Percentiles rank a stretch among this genome's conserved stretches.
Conservation (phyloP, 2,329 filamentous ascomycete species). For the Escovopsis weberi region DNA sequence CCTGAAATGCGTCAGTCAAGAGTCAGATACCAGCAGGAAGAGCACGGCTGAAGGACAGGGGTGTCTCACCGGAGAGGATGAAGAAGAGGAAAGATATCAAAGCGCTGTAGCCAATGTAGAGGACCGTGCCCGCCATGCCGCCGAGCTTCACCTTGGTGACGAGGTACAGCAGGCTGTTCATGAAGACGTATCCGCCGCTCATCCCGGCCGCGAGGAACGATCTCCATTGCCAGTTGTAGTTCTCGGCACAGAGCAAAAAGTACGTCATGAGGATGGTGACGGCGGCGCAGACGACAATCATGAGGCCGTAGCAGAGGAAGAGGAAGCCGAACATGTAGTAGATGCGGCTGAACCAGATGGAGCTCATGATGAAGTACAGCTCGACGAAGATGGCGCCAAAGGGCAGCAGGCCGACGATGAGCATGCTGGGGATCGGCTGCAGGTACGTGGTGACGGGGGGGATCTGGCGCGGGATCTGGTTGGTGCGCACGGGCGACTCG, state of each 20-base stretch:
- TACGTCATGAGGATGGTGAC: constrained; percentile 93
- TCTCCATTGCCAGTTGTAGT: constrained; percentile 99
- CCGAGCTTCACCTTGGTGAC: constrained; percentile 74
- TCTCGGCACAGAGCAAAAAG: constrained; percentile 88
- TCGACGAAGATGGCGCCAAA: constrained; percentile 97
- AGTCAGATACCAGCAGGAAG: background rate
- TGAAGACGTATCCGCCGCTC: constrained; percentile 81
- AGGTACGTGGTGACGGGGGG: constrained; percentile 74
- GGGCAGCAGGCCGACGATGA: constrained; percentile 81
- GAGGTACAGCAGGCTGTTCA: constrained; percentile 85
- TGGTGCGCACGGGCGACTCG: constrained; percentile 76
- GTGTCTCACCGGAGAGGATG: constrained; percentile 70
- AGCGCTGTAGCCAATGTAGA: constrained; percentile 87
- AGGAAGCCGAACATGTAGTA: constrained; percentile 99
- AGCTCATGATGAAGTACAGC: constrained; percentile 98
- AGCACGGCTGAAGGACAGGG: background rate
- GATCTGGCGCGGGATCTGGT: constrained; percentile 96
- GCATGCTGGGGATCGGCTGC: constrained; percentile 73
- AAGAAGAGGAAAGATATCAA: constrained; percentile 86
- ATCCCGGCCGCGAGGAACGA: constrained; percentile 85
- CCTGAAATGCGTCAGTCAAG: constrained; percentile 36
- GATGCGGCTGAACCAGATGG: constrained; percentile 95
- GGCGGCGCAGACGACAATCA: constrained; percentile 88
- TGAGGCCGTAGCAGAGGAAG: constrained; percentile 92
- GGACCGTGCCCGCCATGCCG: constrained; percentile 69